Conservation (phyloP, 306 rosid species). For the Cyamopsis tetragonoloba region DNA sequence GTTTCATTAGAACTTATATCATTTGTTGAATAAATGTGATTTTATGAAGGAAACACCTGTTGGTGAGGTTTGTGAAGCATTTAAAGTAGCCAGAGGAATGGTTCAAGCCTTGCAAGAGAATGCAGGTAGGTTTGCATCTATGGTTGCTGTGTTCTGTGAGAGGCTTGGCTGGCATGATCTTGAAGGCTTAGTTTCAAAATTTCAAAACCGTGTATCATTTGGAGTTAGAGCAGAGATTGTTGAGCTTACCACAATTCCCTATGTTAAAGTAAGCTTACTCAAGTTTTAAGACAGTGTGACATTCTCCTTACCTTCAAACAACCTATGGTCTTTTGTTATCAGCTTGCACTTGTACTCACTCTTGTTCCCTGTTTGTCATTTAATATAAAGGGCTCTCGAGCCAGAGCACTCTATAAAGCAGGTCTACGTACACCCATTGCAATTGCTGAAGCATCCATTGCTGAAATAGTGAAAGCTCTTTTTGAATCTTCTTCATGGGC, state of each 20-base stretch:
- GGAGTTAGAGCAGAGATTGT: constrained; percentile 96
- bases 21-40: constrained; percentile 8
- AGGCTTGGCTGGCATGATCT: constrained; percentile 97
- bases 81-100: constrained; percentile 95
- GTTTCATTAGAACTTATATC: not conserved
- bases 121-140: constrained; percentile 98
- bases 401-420: constrained; percentile 94
- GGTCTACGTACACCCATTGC: constrained; percentile 88
- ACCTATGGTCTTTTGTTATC: constrained; percentile 7
- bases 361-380: constrained; percentile 23
- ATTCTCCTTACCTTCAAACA: constrained; percentile 5
- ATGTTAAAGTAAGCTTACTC: constrained; percentile 54
- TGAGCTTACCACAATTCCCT: constrained; percentile 92
- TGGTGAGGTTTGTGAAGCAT: constrained; percentile 82
- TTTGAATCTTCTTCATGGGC: constrained; percentile 89
- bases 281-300: constrained; percentile 6
- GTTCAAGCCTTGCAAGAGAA: constrained; percentile 95
- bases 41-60: constrained; percentile 78
- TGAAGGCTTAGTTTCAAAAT: constrained; percentile 85
- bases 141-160: constrained; percentile 92
- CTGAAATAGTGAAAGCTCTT: constrained; percentile 80
- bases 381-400: constrained; percentile 83
- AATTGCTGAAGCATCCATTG: constrained; percentile 90
- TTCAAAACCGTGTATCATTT: constrained; percentile 93
- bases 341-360: not conserved